phyloP scores from a whole-genome alignment of 2,329 filamentous ascomycete genomes.

The Clarireedia homoeocarpa region DNA sequence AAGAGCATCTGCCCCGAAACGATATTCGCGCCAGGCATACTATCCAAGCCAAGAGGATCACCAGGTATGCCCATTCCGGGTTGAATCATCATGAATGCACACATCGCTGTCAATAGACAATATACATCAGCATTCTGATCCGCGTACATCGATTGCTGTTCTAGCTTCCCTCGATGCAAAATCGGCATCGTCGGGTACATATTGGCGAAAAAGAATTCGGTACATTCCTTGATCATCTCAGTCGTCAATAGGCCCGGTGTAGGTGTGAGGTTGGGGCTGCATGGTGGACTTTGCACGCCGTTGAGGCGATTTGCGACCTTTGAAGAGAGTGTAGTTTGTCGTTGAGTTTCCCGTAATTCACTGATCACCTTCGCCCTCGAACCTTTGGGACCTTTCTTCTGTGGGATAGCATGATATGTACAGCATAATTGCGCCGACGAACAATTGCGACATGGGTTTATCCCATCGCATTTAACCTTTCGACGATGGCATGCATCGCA shows the following conservation, averaged over 20 bases:
- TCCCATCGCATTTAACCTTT: slow-evolving; percentile 67
- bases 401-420: slow-evolving; percentile 67
- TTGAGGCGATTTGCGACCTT: slow-evolving; percentile 54
- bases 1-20: slow-evolving; percentile 59
- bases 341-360: slow-evolving; percentile 61
- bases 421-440: slow-evolving; percentile 57
- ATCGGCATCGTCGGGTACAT: slow-evolving; percentile 59
- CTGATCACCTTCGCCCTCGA: slow-evolving; percentile 69
- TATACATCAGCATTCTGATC: slow-evolving; percentile 57
- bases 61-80: slow-evolving; percentile 56
- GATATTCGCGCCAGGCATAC: slow-evolving; percentile 48
- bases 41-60: slow-evolving; percentile 49
- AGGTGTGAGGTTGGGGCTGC: slow-evolving; percentile 42
- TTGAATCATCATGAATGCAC: slow-evolving; percentile 61
- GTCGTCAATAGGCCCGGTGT: slow-evolving; percentile 52
- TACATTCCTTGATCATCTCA: slow-evolving; percentile 57
- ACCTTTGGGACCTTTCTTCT: slow-evolving; percentile 71
- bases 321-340: slow-evolving; percentile 54
- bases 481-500: slow-evolving; percentile 68
- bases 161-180: slow-evolving; percentile 48
- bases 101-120: slow-evolving; percentile 56
- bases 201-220: slow-evolving; percentile 61
- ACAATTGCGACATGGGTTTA: slow-evolving; percentile 66
- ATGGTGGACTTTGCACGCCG: slow-evolving; percentile 42
- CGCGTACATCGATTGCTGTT: slow-evolving; percentile 50